A percentile compares a stretch with the other conserved stretches of the same genome.
Evolutionary conservation across 1,284 basidiomycete genomes (phyloP).

Genomic region (Pseudozyma pruni): DNA sequence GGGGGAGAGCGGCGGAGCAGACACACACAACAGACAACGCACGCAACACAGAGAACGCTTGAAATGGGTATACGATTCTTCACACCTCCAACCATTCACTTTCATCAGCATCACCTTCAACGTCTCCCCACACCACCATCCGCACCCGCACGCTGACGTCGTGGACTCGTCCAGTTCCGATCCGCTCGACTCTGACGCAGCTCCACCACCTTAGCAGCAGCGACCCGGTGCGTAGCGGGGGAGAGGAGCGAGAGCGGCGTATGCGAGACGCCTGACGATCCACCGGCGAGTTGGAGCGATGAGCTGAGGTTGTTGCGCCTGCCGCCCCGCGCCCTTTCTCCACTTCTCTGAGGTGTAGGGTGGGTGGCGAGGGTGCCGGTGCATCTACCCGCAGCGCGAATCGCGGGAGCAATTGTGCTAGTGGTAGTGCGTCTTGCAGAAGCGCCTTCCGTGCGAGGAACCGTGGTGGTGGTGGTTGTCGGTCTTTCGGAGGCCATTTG

Average conservation of each 20-base stretch:
- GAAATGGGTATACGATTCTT: background rate
- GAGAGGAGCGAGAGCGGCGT: constrained; percentile 43
- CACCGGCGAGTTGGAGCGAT: constrained; percentile 18
- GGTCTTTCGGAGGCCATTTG: too few relatives aligned
- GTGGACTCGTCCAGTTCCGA: constrained; percentile 32
- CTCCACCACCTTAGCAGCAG: constrained; percentile 26
- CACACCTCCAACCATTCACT: background rate
- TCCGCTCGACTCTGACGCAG: constrained; percentile 16
- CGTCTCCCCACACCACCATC: too few relatives aligned
- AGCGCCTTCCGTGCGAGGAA: too few relatives aligned
- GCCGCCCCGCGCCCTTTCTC: background rate
- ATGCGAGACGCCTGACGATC: constrained; percentile 34
- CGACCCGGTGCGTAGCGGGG: constrained; percentile 28
- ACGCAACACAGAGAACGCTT: too few relatives aligned
- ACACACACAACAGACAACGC: background rate
- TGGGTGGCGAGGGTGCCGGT: too few relatives aligned
- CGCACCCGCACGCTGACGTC: background rate
- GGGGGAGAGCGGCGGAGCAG: background rate
- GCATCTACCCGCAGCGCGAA: too few relatives aligned
- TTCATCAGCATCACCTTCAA: too few relatives aligned
- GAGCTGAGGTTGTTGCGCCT: background rate
- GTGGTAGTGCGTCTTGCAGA: too few relatives aligned
- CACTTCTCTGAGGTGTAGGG: background rate
- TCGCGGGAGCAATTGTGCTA: background rate
- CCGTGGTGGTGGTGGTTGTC: background rate